These are phyloP conservation scores for Tothia fuscella DNA, from an alignment of 2,329 filamentous ascomycete species.

Conservation along the genomic window DNA sequence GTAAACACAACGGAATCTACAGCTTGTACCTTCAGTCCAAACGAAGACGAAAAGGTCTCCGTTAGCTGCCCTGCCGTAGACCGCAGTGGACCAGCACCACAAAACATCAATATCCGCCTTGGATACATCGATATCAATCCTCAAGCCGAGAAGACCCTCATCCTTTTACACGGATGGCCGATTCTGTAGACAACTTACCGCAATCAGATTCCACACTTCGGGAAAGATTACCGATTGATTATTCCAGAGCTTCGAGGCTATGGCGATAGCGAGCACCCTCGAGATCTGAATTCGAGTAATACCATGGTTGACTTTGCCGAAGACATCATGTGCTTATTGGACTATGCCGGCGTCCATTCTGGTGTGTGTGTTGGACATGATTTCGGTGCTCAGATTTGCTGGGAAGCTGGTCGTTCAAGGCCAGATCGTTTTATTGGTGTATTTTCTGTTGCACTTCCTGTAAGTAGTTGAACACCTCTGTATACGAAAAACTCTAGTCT, in stretches of 20 bases:
- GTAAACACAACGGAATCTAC: too few species aligned
- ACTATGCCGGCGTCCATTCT: slow-evolving; percentile 1
- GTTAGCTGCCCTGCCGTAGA: slow-evolving; percentile 2
- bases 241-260: slow-evolving; percentile 10
- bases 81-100: neutral
- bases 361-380: slow-evolving; percentile 10
- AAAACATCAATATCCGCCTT: neutral
- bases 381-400: slow-evolving; percentile 10
- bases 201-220: slow-evolving; percentile 10
- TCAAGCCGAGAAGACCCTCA: slow-evolving; percentile 8
- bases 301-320: slow-evolving; percentile 9
- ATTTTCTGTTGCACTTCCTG: slow-evolving; percentile 9
- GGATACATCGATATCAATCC: slow-evolving; percentile 11
- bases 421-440: slow-evolving; percentile 9
- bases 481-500: too few species aligned
- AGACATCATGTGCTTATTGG: slow-evolving; percentile 9
- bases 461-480: too few species aligned
- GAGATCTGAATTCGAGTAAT: slow-evolving; percentile 4
- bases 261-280: slow-evolving; percentile 10
- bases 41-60: neutral
- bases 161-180: slow-evolving; percentile 10
- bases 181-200: slow-evolving; percentile 10
- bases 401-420: slow-evolving; percentile 9
- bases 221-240: slow-evolving; percentile 11
- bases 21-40: too few species aligned